Evolutionary conservation across 140 eudicot species (phyloP), one percentile per base, ranked within the genome.

Genomic region (Ambrosia hybrid): DNA sequence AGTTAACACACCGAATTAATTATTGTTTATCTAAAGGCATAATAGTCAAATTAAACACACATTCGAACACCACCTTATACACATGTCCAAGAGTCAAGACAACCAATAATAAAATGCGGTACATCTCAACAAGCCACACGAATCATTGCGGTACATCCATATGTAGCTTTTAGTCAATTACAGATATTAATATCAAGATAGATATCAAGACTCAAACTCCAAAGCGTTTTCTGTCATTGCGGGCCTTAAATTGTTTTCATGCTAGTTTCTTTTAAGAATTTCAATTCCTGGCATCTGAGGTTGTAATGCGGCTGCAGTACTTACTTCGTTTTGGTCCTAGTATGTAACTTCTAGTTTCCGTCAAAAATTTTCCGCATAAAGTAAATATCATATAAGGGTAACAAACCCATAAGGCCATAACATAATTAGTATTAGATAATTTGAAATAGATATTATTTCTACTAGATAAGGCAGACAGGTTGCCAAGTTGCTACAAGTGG

Each of bases 21-120:
- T 30, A 65, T 21, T 16, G 41, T 7, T 12, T 3, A 39, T 41
- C 53, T 41, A 16, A 38, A 65, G 3, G 17, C 37, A 16, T 15
- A 9, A 65, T 65, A 14, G 4, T 16, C 70, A 65, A 39, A 15
- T 41, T 39, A 41, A 65, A 41, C 11, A n/a, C 63, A 37, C 5
- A 8, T 30, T 49, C 14, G 15, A 68, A 51, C 73, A 68, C 45
- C 62, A 11, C 21, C 62, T 68, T 51, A 14, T 68, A n/a, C 51
- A 64, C 51, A 70, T 53, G 16, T 53, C 45, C 26, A 21, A 21
- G 26, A 21, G 26, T 21, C 14, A 46, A 10, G 37, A 70, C 36
- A 70, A 14, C 48, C 2, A 70, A 7, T 52, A 26, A 75, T 12
- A 37, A 0, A 39, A 37, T 66, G 55, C 39, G 4, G 7, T 61